Conservation (phyloP, 2,329 filamentous ascomycete genomes). For the Fusarium pseudocircinatum region DNA sequence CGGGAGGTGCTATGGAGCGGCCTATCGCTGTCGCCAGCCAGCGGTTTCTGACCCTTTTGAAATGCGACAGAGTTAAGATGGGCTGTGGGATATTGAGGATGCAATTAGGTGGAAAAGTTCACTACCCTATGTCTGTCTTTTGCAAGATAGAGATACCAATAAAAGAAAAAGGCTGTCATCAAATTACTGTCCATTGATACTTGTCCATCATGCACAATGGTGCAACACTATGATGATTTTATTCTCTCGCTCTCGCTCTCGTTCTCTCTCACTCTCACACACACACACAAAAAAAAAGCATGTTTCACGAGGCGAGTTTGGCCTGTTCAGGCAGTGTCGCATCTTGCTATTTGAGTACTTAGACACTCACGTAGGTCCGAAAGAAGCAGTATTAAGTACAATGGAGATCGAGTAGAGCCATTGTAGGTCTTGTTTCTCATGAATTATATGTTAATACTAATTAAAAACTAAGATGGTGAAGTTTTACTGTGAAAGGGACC, state of each 20-base stretch:
- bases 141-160: conserved; percentile 30
- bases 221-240: neutral
- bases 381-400: neutral
- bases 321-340: neutral
- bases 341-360: neutral
- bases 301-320: neutral
- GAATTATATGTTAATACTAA: neutral
- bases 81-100: neutral
- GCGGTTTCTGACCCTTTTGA: neutral
- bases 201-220: neutral
- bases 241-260: neutral
- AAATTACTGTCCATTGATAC: neutral
- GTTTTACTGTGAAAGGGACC: neutral
- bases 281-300: neutral
- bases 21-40: neutral
- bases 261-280: neutral
- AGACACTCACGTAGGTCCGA: neutral
- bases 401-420: neutral
- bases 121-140: conserved; percentile 19
- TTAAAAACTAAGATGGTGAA: neutral
- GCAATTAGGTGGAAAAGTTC: neutral
- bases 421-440: neutral
- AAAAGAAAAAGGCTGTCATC: conserved; percentile 7
- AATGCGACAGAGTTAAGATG: neutral
- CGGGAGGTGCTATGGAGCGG: neutral